Percentiles rank a stretch among this genome's conserved stretches.
These are phyloP conservation scores for Neurospora sp. DNA, from an alignment of 495 filamentous ascomycete genomes.

Conservation along the genomic window DNA sequence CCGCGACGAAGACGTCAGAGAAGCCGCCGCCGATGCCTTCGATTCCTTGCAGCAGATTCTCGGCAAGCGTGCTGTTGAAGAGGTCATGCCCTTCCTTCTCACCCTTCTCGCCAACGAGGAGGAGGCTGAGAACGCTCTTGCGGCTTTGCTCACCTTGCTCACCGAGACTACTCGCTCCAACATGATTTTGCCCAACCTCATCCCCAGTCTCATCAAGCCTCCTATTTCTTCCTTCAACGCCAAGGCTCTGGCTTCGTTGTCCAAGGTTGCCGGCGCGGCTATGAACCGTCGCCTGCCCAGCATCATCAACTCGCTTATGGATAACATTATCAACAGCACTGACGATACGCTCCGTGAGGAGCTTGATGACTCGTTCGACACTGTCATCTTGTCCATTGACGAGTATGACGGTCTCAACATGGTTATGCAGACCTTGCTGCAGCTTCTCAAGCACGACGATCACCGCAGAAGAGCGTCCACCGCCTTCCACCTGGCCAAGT, in stretches of 20 bases:
- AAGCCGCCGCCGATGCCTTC: conserved; percentile 94
- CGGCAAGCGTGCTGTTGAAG: conserved; percentile 87
- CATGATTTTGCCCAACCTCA: conserved; percentile 90
- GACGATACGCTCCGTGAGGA: conserved; percentile 68
- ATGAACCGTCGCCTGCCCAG: conserved; percentile 83
- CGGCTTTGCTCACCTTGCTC: conserved; percentile 82
- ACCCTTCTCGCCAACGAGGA: conserved; percentile 75
- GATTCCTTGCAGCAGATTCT: conserved; percentile 87
- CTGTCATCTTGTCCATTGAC: conserved; percentile 83
- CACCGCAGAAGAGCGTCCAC: conserved; percentile 69
- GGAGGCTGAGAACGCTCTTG: conserved; percentile 82
- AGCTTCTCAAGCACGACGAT: conserved; percentile 83
- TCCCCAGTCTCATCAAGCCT: conserved; percentile 78
- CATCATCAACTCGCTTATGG: conserved; percentile 88
- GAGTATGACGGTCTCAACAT: conserved; percentile 93
- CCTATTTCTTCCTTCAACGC: conserved; percentile 96
- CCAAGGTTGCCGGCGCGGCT: conserved; percentile 75
- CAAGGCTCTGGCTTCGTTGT: conserved; percentile 80
- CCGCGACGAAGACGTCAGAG: conserved; percentile 76
- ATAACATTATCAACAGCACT: conserved; percentile 69
- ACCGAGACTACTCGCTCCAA: conserved; percentile 91
- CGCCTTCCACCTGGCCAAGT: conserved; percentile 74
- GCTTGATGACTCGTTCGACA: conserved; percentile 70
- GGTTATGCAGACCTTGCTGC: conserved; percentile 83
- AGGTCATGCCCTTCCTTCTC: conserved; percentile 86